Base-by-base conservation (phyloP, 2,329 filamentous ascomycete species). In the Neonectria coccinea region DNA sequence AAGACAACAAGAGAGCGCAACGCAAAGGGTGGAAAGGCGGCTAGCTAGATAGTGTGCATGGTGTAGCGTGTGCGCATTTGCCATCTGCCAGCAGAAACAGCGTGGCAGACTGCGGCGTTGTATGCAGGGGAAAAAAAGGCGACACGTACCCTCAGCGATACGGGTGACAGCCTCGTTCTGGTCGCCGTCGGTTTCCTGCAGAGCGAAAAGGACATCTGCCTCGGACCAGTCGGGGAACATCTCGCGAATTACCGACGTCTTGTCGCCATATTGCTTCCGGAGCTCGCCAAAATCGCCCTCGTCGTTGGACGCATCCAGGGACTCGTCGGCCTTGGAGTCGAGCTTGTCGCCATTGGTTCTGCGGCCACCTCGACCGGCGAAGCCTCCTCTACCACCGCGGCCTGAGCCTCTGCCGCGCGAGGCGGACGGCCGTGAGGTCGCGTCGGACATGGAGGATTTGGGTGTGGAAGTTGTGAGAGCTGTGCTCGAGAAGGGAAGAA, bases 171-270 rank as follows among this genome's bases (percentile, higher is more conserved):
- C 89, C 73, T 88, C 82, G 73, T 91, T 87, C 75, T 93, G 85
- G 80, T 96, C 92, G 74, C 92, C 92, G 74, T 92, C 88, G 61
- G 91, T 91, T 84, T 99, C 96, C 80, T 97, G 89, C 65, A 99
- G 86, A 67, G 94, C 94, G 79, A 96, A 96, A 69, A 98, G 89
- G 69, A 98, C 89, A 79, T 98, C 95, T 79, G 94, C 93, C 76
- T 97, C 93, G 73, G 94, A 95, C 96, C 95, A 98, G 80, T 94
- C 91, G 65, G 93, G 89, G 84, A 97, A 97, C 83, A 98, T 90
- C 80, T 97, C 94, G 83, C 93, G 94, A 79, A 99, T 89, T 75
- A 91, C 89, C 67, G 85, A 85, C 74, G 97, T 88, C 83, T 95
- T 92, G 76, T 84, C 84, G 75, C 91, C 88, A 78, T 97, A 96